Conservation (phyloP, 148 eudicot genomes). For the Rhododendron vialii region DNA sequence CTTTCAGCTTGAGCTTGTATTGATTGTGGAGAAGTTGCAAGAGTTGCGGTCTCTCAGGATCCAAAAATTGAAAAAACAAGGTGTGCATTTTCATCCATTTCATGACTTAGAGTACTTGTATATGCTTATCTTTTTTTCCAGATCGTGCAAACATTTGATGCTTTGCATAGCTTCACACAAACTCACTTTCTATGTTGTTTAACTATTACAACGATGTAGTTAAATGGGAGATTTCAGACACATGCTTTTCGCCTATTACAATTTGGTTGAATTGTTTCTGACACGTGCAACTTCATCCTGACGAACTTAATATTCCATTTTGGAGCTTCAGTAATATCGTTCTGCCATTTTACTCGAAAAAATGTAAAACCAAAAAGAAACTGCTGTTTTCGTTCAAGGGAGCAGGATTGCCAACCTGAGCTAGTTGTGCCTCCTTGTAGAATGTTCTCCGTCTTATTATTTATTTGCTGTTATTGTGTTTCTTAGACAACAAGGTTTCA, state of each 20-base stretch:
- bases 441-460: neutral
- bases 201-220: neutral
- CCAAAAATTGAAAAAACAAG: conserved; percentile 93
- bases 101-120: neutral
- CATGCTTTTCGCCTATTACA: neutral
- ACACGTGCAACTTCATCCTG: neutral
- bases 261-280: neutral
- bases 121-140: neutral
- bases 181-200: neutral
- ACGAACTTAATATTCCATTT: neutral
- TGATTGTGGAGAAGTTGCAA: conserved; percentile 94
- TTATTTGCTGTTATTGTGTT: neutral
- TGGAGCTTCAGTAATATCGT: neutral
- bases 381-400: neutral
- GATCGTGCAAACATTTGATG: neutral
- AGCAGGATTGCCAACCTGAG: neutral
- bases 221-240: neutral
- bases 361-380: neutral
- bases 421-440: neutral
- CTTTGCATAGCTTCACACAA: neutral
- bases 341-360: neutral
- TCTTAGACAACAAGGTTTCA: neutral
- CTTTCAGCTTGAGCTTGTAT: conserved; percentile 89
- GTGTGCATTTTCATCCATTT: conserved; percentile 24
- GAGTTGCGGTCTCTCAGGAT: conserved; percentile 89